Conservation (phyloP, 768 basidiomycete genomes). For the Leccinum aurantiacum region DNA sequence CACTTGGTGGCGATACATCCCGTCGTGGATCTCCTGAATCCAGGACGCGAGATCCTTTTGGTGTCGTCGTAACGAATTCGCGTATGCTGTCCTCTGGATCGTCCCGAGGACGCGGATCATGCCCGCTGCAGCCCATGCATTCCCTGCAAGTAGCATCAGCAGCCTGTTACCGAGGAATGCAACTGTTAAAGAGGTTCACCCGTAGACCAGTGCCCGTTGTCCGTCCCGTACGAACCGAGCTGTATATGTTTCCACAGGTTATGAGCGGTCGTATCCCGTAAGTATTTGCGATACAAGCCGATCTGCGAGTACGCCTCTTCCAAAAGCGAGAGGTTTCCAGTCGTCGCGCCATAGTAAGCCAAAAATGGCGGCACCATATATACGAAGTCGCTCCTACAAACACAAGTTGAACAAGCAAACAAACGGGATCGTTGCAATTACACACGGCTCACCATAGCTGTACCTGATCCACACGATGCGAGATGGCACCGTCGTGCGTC, state of each 20-base stretch:
- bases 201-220: conserved; percentile 79
- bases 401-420: neutral
- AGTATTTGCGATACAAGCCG: conserved; percentile 64
- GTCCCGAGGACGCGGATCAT: conserved; percentile 82
- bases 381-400: conserved; percentile 68
- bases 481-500: conserved; percentile 76
- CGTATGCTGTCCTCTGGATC: conserved; percentile 60
- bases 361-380: conserved; percentile 89
- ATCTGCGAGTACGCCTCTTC: conserved; percentile 70
- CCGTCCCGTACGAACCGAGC: conserved; percentile 51
- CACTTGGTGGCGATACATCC: conserved; percentile 62
- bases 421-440: neutral
- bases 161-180: neutral
- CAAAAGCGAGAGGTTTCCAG: conserved; percentile 57
- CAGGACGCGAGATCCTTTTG: conserved; percentile 61
- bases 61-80: conserved; percentile 46
- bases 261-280: conserved; percentile 49
- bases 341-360: conserved; percentile 75
- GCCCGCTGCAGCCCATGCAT: conserved; percentile 88
- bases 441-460: conserved; percentile 60
- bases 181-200: conserved; percentile 37
- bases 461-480: conserved; percentile 66
- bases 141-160: conserved; percentile 49
- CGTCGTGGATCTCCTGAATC: conserved; percentile 72
- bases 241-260: conserved; percentile 79